Evolutionary conservation across 208 protist species (phyloP).

Genomic region (Zelonia costaricensis): DNA sequence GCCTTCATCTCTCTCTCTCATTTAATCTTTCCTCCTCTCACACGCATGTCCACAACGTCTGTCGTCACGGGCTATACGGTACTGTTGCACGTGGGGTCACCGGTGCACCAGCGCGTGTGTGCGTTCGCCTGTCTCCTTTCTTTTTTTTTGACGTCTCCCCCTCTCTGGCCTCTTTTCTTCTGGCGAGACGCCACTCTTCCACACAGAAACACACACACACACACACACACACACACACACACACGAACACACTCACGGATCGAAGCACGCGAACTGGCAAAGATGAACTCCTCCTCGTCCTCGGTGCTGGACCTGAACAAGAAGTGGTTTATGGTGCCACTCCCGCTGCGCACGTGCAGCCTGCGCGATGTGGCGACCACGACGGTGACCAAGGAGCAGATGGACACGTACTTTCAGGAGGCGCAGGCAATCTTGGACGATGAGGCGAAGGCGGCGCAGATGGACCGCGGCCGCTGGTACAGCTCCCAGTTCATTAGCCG

Average conservation of each 20-base stretch:
- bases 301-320: slow-evolving; percentile 75
- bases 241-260: background rate
- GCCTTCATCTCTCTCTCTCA: background rate
- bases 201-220: background rate
- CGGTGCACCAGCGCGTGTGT: background rate
- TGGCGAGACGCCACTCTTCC: background rate
- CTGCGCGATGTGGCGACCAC: slow-evolving; percentile 87
- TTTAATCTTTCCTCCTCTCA: background rate
- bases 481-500: slow-evolving; percentile 85
- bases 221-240: slow-evolving; percentile 3
- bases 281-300: slow-evolving; percentile 27
- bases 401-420: slow-evolving; percentile 83
- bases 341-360: slow-evolving; percentile 79
- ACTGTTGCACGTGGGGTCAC: too few species aligned
- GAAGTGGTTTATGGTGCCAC: slow-evolving; percentile 75
- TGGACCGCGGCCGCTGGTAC: slow-evolving; percentile 86
- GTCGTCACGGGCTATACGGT: too few species aligned
- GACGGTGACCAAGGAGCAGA: slow-evolving; percentile 72
- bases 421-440: slow-evolving; percentile 73
- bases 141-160: background rate
- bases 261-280: background rate
- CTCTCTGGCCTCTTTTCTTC: background rate
- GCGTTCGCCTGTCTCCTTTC: slow-evolving; percentile 5
- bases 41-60: too few species aligned
- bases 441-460: slow-evolving; percentile 55